Conservation (phyloP, 2,329 filamentous ascomycete species). For the Stylonectria norvegica region DNA sequence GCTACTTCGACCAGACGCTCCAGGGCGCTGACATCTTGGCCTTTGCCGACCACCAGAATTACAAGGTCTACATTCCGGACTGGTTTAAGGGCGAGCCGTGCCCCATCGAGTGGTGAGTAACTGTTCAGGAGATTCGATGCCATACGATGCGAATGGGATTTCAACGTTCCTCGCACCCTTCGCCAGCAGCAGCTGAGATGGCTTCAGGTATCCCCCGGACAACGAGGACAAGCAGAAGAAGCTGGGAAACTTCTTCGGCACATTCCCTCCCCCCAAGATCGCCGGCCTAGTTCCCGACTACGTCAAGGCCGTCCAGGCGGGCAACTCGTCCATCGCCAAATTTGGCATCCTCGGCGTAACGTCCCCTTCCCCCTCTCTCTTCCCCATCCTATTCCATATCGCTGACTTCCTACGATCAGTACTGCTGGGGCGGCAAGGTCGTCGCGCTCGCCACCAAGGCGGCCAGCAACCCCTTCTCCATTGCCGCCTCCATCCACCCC, state of each 20-base stretch:
- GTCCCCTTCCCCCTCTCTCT: not conserved
- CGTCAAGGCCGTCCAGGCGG: conserved; percentile 49
- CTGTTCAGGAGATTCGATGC: too few species aligned
- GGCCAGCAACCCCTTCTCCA: conserved; percentile 53
- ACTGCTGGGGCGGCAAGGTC: conserved; percentile 72
- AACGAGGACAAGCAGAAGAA: conserved; percentile 61
- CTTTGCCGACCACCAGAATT: conserved; percentile 58
- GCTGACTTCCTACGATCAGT: conserved; percentile 31
- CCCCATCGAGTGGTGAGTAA: conserved; percentile 46
- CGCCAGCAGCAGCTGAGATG: not conserved
- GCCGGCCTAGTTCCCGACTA: conserved; percentile 52
- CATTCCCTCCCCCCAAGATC: conserved; percentile 45
- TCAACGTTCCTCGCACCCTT: too few species aligned
- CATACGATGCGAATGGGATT: too few species aligned
- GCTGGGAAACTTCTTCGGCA: conserved; percentile 56
- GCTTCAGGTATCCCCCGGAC: conserved; percentile 56
- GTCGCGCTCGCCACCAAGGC: conserved; percentile 49
- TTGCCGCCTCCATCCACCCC: conserved; percentile 52
- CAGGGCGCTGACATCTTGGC: conserved; percentile 68
- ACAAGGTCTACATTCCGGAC: conserved; percentile 88
- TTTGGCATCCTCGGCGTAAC: conserved; percentile 61
- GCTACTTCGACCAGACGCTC: conserved; percentile 66
- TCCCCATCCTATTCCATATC: conserved; percentile 1
- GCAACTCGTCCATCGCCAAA: conserved; percentile 53
- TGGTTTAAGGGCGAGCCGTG: conserved; percentile 76